These are phyloP conservation scores for Biancaea sappan DNA, from an alignment of 306 rosid species.

Conservation along the genomic window DNA sequence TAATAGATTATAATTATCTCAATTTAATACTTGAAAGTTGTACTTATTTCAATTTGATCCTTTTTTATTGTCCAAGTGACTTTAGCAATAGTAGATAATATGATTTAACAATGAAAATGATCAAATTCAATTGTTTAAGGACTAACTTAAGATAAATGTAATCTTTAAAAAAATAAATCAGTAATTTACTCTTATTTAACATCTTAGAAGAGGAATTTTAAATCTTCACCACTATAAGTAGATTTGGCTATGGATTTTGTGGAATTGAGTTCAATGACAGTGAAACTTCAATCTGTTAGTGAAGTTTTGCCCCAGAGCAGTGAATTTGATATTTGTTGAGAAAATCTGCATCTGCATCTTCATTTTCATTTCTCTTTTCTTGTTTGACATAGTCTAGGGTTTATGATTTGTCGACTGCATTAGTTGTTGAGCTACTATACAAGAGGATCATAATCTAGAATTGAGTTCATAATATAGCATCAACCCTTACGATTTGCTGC, in stretches of 20 bases:
- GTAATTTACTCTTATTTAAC: neutral
- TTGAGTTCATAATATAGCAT: neutral
- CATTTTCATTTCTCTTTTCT: neutral
- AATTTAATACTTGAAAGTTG: too few species aligned
- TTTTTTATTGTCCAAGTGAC: too few species aligned
- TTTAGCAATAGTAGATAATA: too few species aligned
- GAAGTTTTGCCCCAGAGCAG: neutral
- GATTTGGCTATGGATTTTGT: neutral
- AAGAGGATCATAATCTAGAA: neutral
- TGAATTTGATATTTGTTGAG: conserved; percentile 5
- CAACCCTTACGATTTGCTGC: neutral
- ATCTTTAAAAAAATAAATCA: too few species aligned
- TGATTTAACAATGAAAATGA: too few species aligned
- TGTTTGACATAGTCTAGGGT: neutral
- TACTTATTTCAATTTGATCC: too few species aligned
- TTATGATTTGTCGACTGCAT: neutral
- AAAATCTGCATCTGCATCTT: neutral
- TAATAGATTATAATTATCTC: too few species aligned
- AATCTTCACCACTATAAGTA: neutral
- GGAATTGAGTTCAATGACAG: neutral
- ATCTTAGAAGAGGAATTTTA: too few species aligned
- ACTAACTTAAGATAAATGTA: too few species aligned
- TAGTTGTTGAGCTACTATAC: neutral
- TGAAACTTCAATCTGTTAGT: conserved; percentile 14
- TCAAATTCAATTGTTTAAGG: too few species aligned